Conservation (phyloP, 441 rosid species). For the Manihot esculenta region DNA sequence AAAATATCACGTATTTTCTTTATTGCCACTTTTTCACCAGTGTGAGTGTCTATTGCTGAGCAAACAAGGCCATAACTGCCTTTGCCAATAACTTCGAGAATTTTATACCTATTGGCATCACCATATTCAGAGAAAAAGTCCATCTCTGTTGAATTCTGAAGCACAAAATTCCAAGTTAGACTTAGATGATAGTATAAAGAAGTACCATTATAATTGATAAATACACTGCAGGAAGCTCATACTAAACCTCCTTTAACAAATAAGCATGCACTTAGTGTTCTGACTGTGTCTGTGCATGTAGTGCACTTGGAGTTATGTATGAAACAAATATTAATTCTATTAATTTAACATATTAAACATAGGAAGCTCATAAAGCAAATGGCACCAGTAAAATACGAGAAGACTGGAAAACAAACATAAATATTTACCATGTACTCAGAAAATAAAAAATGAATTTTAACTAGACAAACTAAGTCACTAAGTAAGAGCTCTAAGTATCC, state of each 20-base stretch:
- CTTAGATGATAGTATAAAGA: not conserved
- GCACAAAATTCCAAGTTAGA: conserved; percentile 24
- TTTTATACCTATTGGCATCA: conserved; percentile 74
- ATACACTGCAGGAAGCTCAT: conserved; percentile 4
- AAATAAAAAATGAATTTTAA: not conserved
- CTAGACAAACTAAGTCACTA: not conserved
- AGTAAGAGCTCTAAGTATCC: not conserved
- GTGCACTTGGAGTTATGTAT: not conserved
- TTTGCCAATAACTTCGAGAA: conserved; percentile 79
- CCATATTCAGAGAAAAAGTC: conserved; percentile 91
- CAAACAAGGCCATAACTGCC: conserved; percentile 95
- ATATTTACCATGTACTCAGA: not conserved
- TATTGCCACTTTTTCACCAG: conserved; percentile 81
- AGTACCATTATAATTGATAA: not conserved
- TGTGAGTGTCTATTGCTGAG: conserved; percentile 83
- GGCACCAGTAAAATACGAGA: not conserved
- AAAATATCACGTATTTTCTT: conserved; percentile 86
- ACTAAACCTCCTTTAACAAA: not conserved
- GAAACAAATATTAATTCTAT: too few species aligned
- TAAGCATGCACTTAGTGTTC: not conserved
- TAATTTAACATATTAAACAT: not conserved
- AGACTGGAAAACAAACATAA: not conserved
- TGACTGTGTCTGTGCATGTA: too few species aligned
- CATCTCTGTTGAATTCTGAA: conserved; percentile 60
- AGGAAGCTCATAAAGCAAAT: not conserved